Base-by-base conservation (phyloP, 176 grass and related monocot genomes). In the Paspalum vaginatum region DNA sequence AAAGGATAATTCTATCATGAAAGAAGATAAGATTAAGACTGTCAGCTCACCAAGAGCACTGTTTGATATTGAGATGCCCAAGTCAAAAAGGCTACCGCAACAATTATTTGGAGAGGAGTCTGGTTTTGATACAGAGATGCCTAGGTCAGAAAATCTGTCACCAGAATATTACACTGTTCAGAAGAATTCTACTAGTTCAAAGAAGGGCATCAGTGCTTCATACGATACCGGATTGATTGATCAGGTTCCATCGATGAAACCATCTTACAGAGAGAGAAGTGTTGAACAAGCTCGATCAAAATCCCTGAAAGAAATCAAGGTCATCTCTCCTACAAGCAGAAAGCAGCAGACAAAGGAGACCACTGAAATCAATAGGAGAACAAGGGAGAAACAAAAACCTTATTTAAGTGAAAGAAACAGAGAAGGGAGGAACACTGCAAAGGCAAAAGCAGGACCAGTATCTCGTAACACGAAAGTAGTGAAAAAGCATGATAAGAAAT, bases 1-100 rank as follows among this genome's bases (percentile, higher is more conserved):
- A 17, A 81, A 75, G 51, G 64, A 16, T 72, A 68, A 62, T 63
- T 43, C 61, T 9, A 13, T 67, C n/a, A 50, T 68, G 79, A 92
- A 84, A 84, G 89, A 89, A 0, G 83, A 85, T 65, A 83, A 53
- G 12, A 79, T 59, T 45, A 92, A 86, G 59, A 80, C 39, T 24
- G 71, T 89, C 11, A 87, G 43, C 61, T 90, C 84, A 41, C 82
- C 80, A 24, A 90, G 89, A 72, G 89, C 83, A 44, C 17, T 64
- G 68, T 89, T 92, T 69, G 87, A 98, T 88, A 90, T 87, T 48
- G 92, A 98, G 18, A 94, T 92, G 95, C 91, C 95, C 17, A 94
- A 65, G 71, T 65, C 80, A 65, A 89, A 80, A 76, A 79, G 79
- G 49, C 8, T 17, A 61, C 67, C 54, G 18, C 15, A 50, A 4